Evolutionary conservation across 2,329 filamentous ascomycete species (phyloP), one percentile per base, ranked within the genome.

Genomic region (Waltergamsia citrina): DNA sequence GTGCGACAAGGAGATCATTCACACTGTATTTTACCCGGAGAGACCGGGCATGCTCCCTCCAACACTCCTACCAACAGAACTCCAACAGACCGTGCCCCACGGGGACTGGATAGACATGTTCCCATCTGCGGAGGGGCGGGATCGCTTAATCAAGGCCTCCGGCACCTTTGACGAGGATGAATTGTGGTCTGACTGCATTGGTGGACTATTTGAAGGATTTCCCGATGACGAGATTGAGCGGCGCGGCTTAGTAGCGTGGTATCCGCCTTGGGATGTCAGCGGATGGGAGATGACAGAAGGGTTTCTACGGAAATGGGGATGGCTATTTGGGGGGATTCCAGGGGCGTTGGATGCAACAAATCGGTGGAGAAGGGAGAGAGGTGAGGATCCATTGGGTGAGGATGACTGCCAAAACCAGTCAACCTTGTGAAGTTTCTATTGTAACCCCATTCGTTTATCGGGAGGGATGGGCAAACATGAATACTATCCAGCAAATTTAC

Each of bases 241-340:
- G 32, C 20, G 25, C 8, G 41, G 41, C 8, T 27, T 71, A 2
- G 48, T 69, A 8, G 59, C 69, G 2, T 71, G 67, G 67, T 61
- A 63, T 2, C 59, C 65, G 10, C 54, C 66, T 0, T 65, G 57
- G 55, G 54, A 69, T 33, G 36, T 52, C 3, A 36, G 38, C 0
- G 61, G 53, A 11, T 72, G 67, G 66, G 68, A 71, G 41, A 46
- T 63, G 1, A 67, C 56, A 0, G 51, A 56, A 14, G 33, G 37
- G 0, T 69, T 72, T 40, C 39, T 62, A 7, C 45, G 47, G 17
- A 67, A 65, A 38, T 71, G 63, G 61, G 49, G 39, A 2, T 53
- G 53, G 47, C 35, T 63, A 16, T 23, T 63, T 1, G 38, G 34
- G 2, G 57, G 52, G 0, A 63, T 57, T 35, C 37, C 40, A 0